Percentiles rank a stretch among this genome's conserved stretches.
Conservation (phyloP, 345 rosid genomes). For the Eucalyptus leucophloia region DNA sequence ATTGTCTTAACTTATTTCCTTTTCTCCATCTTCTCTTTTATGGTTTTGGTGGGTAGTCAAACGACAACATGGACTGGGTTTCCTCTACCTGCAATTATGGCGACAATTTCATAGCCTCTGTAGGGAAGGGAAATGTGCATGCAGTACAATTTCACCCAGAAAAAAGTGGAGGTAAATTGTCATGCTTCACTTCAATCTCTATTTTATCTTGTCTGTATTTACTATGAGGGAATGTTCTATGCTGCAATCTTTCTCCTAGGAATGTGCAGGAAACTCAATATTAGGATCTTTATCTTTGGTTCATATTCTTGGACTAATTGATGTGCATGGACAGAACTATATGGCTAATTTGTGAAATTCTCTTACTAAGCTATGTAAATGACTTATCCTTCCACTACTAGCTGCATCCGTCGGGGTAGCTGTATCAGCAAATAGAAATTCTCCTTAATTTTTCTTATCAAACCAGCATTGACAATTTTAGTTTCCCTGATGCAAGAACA, state of each 20-base stretch:
- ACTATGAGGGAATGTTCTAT: neutral
- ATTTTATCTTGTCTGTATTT: neutral
- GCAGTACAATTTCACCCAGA: conserved; percentile 99
- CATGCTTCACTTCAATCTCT: neutral
- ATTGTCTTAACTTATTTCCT: neutral
- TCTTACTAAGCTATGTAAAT: neutral
- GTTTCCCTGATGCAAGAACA: neutral
- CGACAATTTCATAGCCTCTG: conserved; percentile 69
- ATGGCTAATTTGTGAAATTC: neutral
- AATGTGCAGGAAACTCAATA: neutral
- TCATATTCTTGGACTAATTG: neutral
- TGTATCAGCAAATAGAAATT: neutral
- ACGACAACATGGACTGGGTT: conserved; percentile 79
- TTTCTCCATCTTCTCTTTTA: neutral
- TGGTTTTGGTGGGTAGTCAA: conserved; percentile 22
- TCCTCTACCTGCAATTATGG: conserved; percentile 86
- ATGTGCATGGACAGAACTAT: neutral
- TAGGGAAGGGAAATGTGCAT: conserved; percentile 90
- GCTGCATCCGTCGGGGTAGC: neutral
- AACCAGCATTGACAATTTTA: neutral
- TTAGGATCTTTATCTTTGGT: neutral
- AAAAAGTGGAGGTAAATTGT: conserved; percentile 86
- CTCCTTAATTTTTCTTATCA: neutral
- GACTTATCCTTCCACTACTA: neutral
- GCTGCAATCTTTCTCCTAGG: neutral